phyloP scores from a whole-genome alignment of 352 stramenopile species.

The Albugo candida region DNA sequence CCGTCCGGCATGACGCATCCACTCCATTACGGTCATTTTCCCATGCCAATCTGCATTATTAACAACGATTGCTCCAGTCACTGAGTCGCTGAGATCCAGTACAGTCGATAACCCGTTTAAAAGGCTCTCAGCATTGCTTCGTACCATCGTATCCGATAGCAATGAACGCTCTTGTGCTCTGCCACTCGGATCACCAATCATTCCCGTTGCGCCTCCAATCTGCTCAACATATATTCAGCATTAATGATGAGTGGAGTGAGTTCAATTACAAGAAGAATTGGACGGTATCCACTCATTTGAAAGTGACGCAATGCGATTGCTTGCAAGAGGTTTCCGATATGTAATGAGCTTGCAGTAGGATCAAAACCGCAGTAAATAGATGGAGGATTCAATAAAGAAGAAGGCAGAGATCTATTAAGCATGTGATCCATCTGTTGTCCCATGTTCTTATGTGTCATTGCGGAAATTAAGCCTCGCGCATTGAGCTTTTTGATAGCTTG shows the following conservation, averaged over 20 bases:
- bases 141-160: conserved; percentile 86
- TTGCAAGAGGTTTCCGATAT: conserved; percentile 80
- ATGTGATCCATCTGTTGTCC: conserved; percentile 22
- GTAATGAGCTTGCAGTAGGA: conserved; percentile 81
- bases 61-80: conserved; percentile 85
- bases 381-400: conserved; percentile 7
- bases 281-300: conserved; percentile 66
- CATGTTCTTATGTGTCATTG: conserved; percentile 43
- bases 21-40: conserved; percentile 88
- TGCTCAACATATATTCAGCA: too few relatives aligned
- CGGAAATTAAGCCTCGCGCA: conserved; percentile 47
- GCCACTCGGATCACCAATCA: conserved; percentile 96
- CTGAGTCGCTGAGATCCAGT: conserved; percentile 81
- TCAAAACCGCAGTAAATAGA: conserved; percentile 82
- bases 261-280: conserved; percentile 60
- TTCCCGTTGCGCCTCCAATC: conserved; percentile 71
- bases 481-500: conserved; percentile 35
- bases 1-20: conserved; percentile 92
- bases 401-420: conserved; percentile 11
- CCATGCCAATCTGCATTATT: conserved; percentile 98
- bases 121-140: conserved; percentile 80
- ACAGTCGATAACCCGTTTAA: conserved; percentile 85
- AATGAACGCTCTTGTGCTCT: conserved; percentile 94
- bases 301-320: conserved; percentile 78
- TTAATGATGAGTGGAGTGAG: too few relatives aligned